Evolutionary conservation across 495 filamentous ascomycete species (phyloP), one percentile per base, ranked within the genome.

Genomic region (Hypomontagnella monticulosa): DNA sequence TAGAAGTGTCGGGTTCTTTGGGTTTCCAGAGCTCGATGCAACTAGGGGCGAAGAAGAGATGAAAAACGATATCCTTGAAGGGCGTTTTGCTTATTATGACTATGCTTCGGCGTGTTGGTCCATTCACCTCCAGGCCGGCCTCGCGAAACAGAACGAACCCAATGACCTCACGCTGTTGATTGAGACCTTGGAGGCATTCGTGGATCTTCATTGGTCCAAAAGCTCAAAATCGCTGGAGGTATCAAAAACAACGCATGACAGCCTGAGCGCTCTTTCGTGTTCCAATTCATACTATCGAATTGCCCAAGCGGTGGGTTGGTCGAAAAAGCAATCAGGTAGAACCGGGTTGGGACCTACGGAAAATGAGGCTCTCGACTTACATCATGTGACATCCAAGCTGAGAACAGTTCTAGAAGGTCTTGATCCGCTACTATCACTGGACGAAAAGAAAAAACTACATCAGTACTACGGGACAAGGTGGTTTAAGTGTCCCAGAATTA

Each of bases 401-500:
- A 38, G 58, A 76, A 16, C 73, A 70, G 49, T 54, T 36, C 30
- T 59, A 67, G 23, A 66, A 34, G 10, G 18, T 20, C 10, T 56
- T 15, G 7, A 4, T 16, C 5, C 15, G 34, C 23, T 27, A 27
- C 23, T 27, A 6, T 16, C 19, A 33, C 7, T 18, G 8, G 9
- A 43, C 8, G 32, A 47, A 23, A 36, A 46, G 38, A 50, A 67
- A 19, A 70, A 32, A 2, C 54, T 76, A 12, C 16, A 59, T 16
- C 47, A 47, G 15, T 77, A 69, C 10, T 79, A 81, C 58, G 78
- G 79, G 2, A 44, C 53, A n/a, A 60, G 72, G 11, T 57, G 63
- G 46, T 80, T 76, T 66, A 81, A 80, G 63, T 81, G 79, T 42
- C 73, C 75, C 4, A 67, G 73, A 23, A 47, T 80, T 15, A 75